Evolutionary conservation across 768 basidiomycete genomes (phyloP).

Genomic region (Crepidotus variabilis): DNA sequence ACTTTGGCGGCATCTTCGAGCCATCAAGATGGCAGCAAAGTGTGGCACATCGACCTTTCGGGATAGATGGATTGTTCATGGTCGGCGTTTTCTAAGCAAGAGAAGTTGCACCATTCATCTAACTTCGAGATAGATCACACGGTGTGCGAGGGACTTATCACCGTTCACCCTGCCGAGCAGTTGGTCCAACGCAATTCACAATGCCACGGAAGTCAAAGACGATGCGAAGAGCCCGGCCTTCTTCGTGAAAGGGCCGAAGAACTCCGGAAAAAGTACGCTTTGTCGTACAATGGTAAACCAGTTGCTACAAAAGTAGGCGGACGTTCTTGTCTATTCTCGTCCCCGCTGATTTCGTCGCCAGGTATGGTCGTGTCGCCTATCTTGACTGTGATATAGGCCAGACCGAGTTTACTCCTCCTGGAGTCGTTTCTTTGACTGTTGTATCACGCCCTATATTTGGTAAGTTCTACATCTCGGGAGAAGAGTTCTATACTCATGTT

Average conservation of each 20-base stretch:
- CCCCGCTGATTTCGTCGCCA: conserved; percentile 21
- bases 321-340: background rate
- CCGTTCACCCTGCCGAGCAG: conserved; percentile 33
- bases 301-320: conserved; percentile 52
- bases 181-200: conserved; percentile 34
- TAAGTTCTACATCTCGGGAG: conserved; percentile 22
- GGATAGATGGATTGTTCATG: conserved; percentile 45
- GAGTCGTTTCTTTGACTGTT: conserved; percentile 77
- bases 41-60: conserved; percentile 31
- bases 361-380: conserved; percentile 81
- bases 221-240: conserved; percentile 16
- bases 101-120: background rate
- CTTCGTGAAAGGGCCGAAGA: conserved; percentile 77
- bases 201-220: conserved; percentile 1
- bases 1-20: conserved; percentile 61
- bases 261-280: conserved; percentile 89
- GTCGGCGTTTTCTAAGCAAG: conserved; percentile 27
- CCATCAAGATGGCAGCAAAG: conserved; percentile 41
- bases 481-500: background rate
- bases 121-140: conserved; percentile 24
- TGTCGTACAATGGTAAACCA: conserved; percentile 69
- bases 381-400: conserved; percentile 94
- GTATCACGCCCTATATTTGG: conserved; percentile 70
- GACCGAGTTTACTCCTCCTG: conserved; percentile 87
- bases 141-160: conserved; percentile 34